Percentiles rank a stretch among this genome's conserved stretches.
Evolutionary conservation across 495 filamentous ascomycete species (phyloP).

Genomic region (Symbiotaphrina buchneri): DNA sequence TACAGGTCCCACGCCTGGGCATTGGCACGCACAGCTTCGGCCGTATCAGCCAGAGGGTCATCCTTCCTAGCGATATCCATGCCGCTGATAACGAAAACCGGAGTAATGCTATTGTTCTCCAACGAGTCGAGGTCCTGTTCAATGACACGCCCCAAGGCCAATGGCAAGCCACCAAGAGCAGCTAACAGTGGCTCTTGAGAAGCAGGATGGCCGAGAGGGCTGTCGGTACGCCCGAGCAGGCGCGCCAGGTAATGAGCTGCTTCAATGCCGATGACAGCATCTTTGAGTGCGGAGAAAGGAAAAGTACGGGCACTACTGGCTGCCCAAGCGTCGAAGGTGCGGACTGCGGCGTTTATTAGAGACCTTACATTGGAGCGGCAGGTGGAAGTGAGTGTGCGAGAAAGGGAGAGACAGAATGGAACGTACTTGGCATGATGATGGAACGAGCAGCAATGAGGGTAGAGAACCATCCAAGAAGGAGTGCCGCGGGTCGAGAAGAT

Average conservation of each 20-base stretch:
- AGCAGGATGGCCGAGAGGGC: slow-evolving; percentile 38
- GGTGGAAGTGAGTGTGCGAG: too few relatives aligned
- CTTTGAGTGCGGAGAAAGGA: slow-evolving; percentile 41
- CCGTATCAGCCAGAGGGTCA: slow-evolving; percentile 13
- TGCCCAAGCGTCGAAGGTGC: slow-evolving; percentile 34
- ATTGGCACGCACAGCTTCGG: slow-evolving; percentile 11
- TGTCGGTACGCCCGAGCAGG: too few relatives aligned
- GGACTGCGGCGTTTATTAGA: too few relatives aligned
- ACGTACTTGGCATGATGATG: slow-evolving; percentile 4
- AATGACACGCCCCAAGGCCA: slow-evolving; percentile 46
- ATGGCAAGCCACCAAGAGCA: slow-evolving; percentile 76
- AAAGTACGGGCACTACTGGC: slow-evolving; percentile 24
- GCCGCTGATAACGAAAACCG: slow-evolving; percentile 79
- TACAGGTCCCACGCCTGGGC: slow-evolving; percentile 70
- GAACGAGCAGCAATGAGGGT: too few relatives aligned
- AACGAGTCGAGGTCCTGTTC: slow-evolving; percentile 49
- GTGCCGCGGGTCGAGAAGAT: too few relatives aligned
- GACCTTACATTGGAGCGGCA: too few relatives aligned
- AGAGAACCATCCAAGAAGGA: too few relatives aligned
- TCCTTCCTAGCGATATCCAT: slow-evolving; percentile 53
- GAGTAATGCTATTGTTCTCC: slow-evolving; percentile 36
- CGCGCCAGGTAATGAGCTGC: slow-evolving; percentile 69
- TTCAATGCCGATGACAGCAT: slow-evolving; percentile 61
- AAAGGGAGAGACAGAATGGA: not conserved
- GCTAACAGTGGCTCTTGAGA: slow-evolving; percentile 68